These are phyloP conservation scores for Sequoia sempervirens DNA, from an alignment of 75 land plant species.

Conservation along the genomic window DNA sequence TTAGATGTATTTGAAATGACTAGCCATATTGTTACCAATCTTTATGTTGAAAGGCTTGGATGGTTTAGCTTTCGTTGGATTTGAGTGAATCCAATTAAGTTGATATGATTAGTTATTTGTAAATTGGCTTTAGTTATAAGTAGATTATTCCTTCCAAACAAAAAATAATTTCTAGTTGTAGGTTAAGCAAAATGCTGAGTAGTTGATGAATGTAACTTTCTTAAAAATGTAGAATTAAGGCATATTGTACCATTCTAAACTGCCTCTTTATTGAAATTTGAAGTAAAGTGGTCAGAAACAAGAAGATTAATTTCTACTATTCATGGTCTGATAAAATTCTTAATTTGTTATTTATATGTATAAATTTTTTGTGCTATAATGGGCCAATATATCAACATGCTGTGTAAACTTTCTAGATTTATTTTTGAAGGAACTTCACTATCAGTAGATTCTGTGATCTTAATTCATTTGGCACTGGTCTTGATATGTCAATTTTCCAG, in stretches of 20 bases:
- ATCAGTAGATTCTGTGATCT: background rate
- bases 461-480: background rate
- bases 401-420: background rate
- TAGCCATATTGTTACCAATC: too few species aligned
- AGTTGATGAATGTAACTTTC: background rate
- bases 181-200: background rate
- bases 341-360: background rate
- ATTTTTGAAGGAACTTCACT: background rate
- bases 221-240: background rate
- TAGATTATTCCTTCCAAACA: background rate
- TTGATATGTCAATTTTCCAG: conserved; percentile 29
- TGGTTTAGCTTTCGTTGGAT: too few species aligned
- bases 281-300: too few species aligned
- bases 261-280: background rate
- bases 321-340: background rate
- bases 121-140: background rate
- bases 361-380: background rate
- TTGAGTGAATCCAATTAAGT: too few species aligned
- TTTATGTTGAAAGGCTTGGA: too few species aligned
- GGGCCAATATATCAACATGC: background rate
- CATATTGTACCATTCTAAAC: background rate
- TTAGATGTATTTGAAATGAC: background rate
- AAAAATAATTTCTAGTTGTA: background rate
- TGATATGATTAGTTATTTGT: background rate
- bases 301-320: too few species aligned